Base-by-base conservation (phyloP, 2,329 filamentous ascomycete species). In the Gnomoniopsis smithogilvyi region DNA sequence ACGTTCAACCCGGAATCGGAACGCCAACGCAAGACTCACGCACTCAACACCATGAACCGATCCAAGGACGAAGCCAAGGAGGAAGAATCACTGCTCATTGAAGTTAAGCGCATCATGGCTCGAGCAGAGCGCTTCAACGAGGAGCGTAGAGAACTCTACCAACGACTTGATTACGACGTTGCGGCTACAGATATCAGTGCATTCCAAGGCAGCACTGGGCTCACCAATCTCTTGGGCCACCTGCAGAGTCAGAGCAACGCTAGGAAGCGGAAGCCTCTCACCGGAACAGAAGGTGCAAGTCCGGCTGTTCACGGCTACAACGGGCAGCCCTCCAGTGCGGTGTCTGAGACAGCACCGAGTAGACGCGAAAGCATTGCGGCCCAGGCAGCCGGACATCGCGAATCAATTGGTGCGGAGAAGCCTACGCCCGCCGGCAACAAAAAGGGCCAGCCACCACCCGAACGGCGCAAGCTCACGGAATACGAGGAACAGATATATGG, bases 21-120 rank as follows among this genome's bases (percentile, higher is more conserved):
- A 74, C 82, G 81, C 24, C 80, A 85, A 55, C 87, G 95, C 63
- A 99, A 98, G 76, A 85, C 90, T 59, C 90, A 96, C 67, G 94
- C 92, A 3, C 84, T 90, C 63, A 86, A 89, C 52, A 85, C 93
- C 50, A 82, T 98, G 64, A 85, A 87, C 51, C 85, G 95, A 45
- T 90, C 88, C 10, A 88, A 87, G 63, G 92, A 96, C 63, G 94
- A 99, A 74, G 90, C 94, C 26, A 87, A 91, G 63, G 95, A 99
- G 72, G 95, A 99, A 74, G 90, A 96, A 67, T 89, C 91, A 36
- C 78, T 99, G 2, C 82, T 99, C 19, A 83, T 94, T 60, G 95
- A 99, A 70, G 85, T 99, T 57, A 92, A 96, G 69, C 89, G 95
- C 60, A 98, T 99, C 65, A 85, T 96, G 68, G 88, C 90, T 63